Conservation (phyloP, 768 basidiomycete genomes). For the Trametes cinnabarina region DNA sequence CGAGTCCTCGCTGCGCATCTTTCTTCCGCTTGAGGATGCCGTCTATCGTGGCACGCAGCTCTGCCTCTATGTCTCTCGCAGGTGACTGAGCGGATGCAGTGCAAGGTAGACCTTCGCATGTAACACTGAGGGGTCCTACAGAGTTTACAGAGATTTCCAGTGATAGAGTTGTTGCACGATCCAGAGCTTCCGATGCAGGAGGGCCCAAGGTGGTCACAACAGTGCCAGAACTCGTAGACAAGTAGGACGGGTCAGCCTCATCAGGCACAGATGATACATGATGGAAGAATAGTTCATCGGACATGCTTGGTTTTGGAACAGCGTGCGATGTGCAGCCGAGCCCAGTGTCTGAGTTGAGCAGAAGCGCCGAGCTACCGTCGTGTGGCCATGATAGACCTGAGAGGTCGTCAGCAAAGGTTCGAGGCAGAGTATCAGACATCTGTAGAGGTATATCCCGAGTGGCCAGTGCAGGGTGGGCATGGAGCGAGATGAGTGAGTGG, state of each 20-base stretch:
- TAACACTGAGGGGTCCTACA: no score
- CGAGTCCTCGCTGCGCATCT: neutral
- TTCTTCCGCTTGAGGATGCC: conserved; percentile 9
- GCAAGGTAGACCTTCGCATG: no score
- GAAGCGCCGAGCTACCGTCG: neutral
- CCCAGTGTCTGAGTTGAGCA: neutral
- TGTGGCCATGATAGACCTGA: neutral
- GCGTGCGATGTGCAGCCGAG: no score
- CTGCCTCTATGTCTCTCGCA: neutral
- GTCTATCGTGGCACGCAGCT: conserved; percentile 13
- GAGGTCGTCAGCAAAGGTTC: neutral
- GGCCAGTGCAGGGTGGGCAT: no score
- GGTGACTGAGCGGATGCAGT: neutral
- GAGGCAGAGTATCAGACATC: neutral
- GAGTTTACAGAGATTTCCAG: no score
- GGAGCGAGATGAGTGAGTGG: no score
- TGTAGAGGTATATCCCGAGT: no score
- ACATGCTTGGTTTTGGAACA: no score
- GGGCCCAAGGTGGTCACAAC: no score
- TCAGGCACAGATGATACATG: no score
- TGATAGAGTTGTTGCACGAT: no score
- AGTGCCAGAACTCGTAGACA: neutral
- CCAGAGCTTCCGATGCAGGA: neutral
- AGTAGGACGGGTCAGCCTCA: neutral
- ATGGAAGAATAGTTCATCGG: no score